Evolutionary conservation across 176 grass and related monocot genomes (phyloP).

Genomic region (Bromus sterilis): DNA sequence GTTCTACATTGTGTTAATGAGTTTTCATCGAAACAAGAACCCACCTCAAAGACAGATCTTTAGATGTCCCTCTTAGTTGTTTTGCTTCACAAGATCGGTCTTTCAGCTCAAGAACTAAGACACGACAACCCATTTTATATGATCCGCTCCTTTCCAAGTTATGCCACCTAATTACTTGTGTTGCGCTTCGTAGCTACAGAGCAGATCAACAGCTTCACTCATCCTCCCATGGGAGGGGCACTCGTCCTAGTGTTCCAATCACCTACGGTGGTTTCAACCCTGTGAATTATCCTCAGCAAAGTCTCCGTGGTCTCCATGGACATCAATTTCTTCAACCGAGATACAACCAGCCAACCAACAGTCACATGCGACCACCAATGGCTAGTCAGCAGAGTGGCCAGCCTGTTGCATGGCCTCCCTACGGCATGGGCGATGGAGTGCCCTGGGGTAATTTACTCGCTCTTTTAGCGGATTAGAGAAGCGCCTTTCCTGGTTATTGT

Average conservation of each 20-base stretch:
- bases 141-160: neutral
- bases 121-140: neutral
- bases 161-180: neutral
- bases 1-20: neutral
- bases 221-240: slow-evolving; percentile 21
- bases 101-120: neutral
- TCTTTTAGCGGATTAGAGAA: neutral
- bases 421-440: slow-evolving; percentile 46
- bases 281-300: slow-evolving; percentile 33
- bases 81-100: neutral
- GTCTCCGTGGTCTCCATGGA: slow-evolving; percentile 23
- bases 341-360: slow-evolving; percentile 39
- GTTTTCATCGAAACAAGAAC: neutral
- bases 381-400: slow-evolving; percentile 51
- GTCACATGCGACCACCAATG: slow-evolving; percentile 28
- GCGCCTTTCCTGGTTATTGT: neutral
- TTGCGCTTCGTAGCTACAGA: slow-evolving; percentile 33
- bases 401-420: slow-evolving; percentile 30
- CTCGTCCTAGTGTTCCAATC: slow-evolving; percentile 23
- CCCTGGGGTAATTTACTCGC: slow-evolving; percentile 53
- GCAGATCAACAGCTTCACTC: slow-evolving; percentile 19
- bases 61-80: neutral
- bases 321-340: slow-evolving; percentile 44
- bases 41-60: neutral
- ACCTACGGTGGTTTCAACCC: slow-evolving; percentile 31